phyloP scores from a whole-genome alignment of 2,329 filamentous ascomycete genomes.

The Fusarium poae region DNA sequence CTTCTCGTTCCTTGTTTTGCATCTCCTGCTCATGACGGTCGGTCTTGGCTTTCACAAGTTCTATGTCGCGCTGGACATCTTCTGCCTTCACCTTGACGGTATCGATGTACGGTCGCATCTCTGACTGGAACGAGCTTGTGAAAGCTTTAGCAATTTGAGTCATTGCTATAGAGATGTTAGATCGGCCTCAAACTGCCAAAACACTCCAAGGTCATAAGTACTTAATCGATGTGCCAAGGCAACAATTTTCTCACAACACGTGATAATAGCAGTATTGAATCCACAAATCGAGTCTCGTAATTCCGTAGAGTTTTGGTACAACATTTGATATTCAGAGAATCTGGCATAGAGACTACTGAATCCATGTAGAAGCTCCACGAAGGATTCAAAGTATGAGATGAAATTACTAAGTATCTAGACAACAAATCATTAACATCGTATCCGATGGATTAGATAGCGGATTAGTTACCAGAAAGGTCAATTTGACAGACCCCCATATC shows the following conservation, averaged over 20 bases:
- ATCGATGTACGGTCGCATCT: too few species aligned
- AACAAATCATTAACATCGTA: neutral
- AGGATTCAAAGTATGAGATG: neutral
- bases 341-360: neutral
- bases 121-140: too few species aligned
- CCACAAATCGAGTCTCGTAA: neutral
- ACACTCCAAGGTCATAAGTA: too few species aligned
- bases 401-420: neutral
- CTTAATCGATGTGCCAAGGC: fast-evolving
- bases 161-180: fast-evolving
- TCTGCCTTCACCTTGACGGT: too few species aligned
- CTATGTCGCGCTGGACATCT: too few species aligned
- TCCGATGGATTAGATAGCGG: fast-evolving
- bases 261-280: neutral
- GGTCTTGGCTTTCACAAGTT: too few species aligned
- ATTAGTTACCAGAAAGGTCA: neutral
- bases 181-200: too few species aligned
- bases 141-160: too few species aligned
- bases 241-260: neutral
- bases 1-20: too few species aligned
- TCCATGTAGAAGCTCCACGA: neutral
- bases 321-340: neutral
- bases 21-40: too few species aligned
- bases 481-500: neutral
- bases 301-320: neutral